Percentiles rank a stretch among this genome's conserved stretches.
Evolutionary conservation across 169 alveolate genomes (phyloP).

Genomic region (Plasmodium vivax): DNA sequence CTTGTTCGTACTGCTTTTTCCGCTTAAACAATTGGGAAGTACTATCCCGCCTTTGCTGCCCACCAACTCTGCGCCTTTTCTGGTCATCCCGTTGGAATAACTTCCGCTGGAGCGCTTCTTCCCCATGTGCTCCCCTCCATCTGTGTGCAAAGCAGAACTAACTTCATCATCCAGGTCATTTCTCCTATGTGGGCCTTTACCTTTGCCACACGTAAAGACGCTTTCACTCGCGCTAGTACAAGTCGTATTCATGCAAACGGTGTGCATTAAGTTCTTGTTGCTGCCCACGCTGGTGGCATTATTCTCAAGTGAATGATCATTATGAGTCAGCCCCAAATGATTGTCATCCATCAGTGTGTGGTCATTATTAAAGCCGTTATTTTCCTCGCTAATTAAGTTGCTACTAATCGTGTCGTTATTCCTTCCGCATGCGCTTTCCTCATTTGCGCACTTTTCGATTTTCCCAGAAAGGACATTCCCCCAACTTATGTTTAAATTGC

Average conservation of each 20-base stretch:
- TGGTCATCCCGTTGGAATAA: neutral
- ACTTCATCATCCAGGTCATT: neutral
- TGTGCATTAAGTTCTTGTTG: neutral
- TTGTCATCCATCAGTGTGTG: constrained; percentile 1
- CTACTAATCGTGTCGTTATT: constrained; percentile 2
- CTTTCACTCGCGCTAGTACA: neutral
- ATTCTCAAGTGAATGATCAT: constrained; percentile 4
- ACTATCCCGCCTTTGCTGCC: neutral
- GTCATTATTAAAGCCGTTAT: neutral
- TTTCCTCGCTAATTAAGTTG: neutral
- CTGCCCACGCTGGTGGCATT: neutral
- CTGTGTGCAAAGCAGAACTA: neutral
- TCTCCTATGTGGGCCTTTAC: neutral
- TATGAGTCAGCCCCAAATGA: neutral
- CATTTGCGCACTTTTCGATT: neutral
- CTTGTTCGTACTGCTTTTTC: neutral
- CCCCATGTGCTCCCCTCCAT: neutral
- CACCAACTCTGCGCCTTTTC: neutral
- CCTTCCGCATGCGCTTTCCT: neutral
- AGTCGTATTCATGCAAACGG: neutral
- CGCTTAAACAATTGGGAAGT: neutral
- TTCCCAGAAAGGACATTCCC: neutral
- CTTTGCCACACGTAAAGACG: neutral
- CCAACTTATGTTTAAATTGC: neutral
- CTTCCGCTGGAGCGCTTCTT: neutral